phyloP scores from a whole-genome alignment of 2,329 filamentous ascomycete species.

The Penicillium sp. region DNA sequence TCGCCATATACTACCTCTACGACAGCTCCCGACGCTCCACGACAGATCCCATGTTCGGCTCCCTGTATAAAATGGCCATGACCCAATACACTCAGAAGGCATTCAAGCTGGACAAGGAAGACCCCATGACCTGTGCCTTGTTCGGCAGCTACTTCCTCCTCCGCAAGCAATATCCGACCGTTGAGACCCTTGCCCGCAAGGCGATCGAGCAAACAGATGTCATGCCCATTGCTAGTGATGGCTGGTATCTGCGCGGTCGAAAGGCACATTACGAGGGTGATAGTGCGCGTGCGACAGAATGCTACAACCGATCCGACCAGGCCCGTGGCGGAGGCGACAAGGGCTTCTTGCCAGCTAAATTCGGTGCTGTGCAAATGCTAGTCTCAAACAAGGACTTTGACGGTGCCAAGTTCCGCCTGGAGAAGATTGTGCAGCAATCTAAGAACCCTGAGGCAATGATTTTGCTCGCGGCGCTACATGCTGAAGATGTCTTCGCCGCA shows the following conservation, averaged over 20 bases:
- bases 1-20: conserved; percentile 89
- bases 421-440: conserved; percentile 89
- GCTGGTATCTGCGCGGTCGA: conserved; percentile 91
- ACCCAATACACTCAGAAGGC: conserved; percentile 91
- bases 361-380: conserved; percentile 87
- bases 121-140: conserved; percentile 85
- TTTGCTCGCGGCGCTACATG: conserved; percentile 86
- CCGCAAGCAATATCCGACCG: conserved; percentile 76
- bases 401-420: conserved; percentile 88
- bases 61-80: conserved; percentile 90
- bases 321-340: conserved; percentile 88
- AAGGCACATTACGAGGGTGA: conserved; percentile 88
- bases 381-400: conserved; percentile 83
- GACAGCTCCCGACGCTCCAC: conserved; percentile 80
- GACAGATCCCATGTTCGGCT: conserved; percentile 81
- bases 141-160: conserved; percentile 91
- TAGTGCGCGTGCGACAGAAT: conserved; percentile 75
- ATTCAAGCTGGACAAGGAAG: conserved; percentile 89
- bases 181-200: conserved; percentile 85
- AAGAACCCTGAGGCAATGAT: conserved; percentile 88
- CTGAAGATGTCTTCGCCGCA: conserved; percentile 87
- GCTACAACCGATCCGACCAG: conserved; percentile 87
- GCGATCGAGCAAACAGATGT: conserved; percentile 96
- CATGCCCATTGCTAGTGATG: conserved; percentile 94
- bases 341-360: conserved; percentile 91